Conservation (phyloP, 2,329 filamentous ascomycete species). For the Westerdykella aurantiaca region DNA sequence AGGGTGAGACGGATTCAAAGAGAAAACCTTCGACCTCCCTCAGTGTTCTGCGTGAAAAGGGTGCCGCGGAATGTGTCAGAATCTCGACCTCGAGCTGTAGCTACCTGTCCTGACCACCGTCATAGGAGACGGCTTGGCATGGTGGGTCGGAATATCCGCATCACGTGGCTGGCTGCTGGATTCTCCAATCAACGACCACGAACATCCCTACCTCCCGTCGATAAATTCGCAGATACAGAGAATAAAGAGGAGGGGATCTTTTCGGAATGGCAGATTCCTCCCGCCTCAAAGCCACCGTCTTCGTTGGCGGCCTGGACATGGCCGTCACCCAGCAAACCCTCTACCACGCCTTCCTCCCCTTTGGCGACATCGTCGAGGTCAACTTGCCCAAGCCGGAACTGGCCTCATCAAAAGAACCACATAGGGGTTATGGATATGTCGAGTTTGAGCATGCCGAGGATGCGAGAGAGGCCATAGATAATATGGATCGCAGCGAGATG, state of each 20-base stretch:
- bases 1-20: background rate
- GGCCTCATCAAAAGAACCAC: conserved; percentile 69
- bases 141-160: conserved; percentile 6
- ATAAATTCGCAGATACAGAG: background rate
- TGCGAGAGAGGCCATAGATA: conserved; percentile 92
- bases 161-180: conserved; percentile 22
- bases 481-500: conserved; percentile 96
- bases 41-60: background rate
- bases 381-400: conserved; percentile 82
- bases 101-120: conserved; percentile 33
- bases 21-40: background rate
- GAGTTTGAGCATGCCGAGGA: conserved; percentile 85
- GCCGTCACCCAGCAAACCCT: conserved; percentile 69
- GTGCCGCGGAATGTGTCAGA: background rate
- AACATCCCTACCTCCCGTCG: background rate
- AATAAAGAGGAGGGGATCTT: background rate
- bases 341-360: conserved; percentile 89
- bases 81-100: conserved; percentile 6
- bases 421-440: conserved; percentile 93
- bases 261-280: conserved; percentile 68
- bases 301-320: conserved; percentile 81
- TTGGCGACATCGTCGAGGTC: conserved; percentile 91
- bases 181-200: conserved; percentile 10
- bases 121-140: conserved; percentile 15
- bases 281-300: conserved; percentile 84